Conservation (phyloP, 2,329 filamentous ascomycete genomes). For the Ophiostoma fasciatum region DNA sequence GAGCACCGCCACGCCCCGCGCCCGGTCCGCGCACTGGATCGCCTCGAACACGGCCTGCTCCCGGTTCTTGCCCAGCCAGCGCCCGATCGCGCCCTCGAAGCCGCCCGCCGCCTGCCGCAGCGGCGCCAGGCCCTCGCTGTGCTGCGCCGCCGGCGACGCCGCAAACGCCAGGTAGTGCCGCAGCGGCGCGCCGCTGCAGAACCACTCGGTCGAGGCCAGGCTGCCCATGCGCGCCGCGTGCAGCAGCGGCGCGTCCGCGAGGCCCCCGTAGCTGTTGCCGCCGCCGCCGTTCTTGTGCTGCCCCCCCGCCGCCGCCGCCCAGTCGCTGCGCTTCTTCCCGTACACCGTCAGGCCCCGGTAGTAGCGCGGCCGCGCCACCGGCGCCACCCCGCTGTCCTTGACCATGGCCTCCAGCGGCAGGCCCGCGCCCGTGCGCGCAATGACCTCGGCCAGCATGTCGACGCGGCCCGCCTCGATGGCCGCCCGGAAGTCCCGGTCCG, state of each 20-base stretch:
- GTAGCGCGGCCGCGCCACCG: conserved; percentile 49
- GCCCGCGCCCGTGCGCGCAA: conserved; percentile 51
- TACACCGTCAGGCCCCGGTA: conserved; percentile 68
- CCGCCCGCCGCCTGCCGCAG: conserved; percentile 45
- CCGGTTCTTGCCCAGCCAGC: conserved; percentile 43
- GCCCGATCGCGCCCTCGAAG: conserved; percentile 46
- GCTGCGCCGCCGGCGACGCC: conserved; percentile 38
- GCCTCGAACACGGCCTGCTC: conserved; percentile 54
- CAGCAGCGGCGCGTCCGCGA: conserved; percentile 41
- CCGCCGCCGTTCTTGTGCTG: conserved; percentile 29
- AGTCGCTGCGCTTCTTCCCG: conserved; percentile 58
- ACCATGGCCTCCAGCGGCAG: conserved; percentile 54
- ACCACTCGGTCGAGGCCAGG: conserved; percentile 61
- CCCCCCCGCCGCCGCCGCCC: conserved; percentile 48
- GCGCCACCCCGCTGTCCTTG: conserved; percentile 47
- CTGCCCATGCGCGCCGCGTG: conserved; percentile 40
- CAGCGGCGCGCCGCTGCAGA: conserved; percentile 55
- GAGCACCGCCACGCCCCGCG: conserved; percentile 38
- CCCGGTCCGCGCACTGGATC: conserved; percentile 29
- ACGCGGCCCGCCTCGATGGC: conserved; percentile 35
- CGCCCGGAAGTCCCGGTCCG: too few species aligned
- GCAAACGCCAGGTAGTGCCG: conserved; percentile 55
- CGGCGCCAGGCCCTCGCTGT: conserved; percentile 47
- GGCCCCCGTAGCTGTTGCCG: conserved; percentile 36
- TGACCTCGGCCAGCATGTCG: conserved; percentile 46